These are phyloP conservation scores for Zizania latifolia DNA, from an alignment of 176 grass and related monocot genomes.

Conservation along the genomic window DNA sequence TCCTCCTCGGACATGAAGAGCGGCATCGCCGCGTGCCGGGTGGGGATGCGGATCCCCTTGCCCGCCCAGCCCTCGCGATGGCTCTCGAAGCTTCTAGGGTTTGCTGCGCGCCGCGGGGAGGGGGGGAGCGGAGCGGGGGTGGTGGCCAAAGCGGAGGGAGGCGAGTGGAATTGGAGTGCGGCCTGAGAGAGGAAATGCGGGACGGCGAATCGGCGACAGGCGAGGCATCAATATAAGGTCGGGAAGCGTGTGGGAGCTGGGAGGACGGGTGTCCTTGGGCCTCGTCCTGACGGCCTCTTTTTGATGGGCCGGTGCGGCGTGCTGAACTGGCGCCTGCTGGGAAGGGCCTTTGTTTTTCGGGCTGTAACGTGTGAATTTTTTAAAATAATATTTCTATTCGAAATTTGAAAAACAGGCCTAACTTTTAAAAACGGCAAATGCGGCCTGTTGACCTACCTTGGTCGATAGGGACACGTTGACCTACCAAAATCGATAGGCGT, in stretches of 20 bases:
- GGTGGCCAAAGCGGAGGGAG: slow-evolving; percentile 10
- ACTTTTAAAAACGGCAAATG: too few species aligned
- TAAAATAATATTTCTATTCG: too few species aligned
- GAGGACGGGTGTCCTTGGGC: not conserved
- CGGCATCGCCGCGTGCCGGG: slow-evolving; percentile 45
- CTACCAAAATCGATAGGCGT: too few species aligned
- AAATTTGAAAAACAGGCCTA: too few species aligned
- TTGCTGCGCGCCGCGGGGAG: slow-evolving; percentile 18
- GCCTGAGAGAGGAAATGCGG: slow-evolving; percentile 5
- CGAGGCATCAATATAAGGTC: slow-evolving; percentile 4
- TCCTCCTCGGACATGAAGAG: slow-evolving; percentile 95
- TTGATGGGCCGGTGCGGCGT: not conserved
- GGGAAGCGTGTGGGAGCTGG: not conserved
- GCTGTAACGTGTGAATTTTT: too few species aligned
- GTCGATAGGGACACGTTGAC: too few species aligned
- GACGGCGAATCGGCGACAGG: not conserved
- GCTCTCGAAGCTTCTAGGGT: slow-evolving; percentile 48
- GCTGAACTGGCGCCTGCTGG: not conserved
- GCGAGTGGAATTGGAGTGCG: slow-evolving; percentile 12
- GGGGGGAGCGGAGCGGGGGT: not conserved
- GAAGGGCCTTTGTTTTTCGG: not conserved
- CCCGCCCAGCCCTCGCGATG: not conserved
- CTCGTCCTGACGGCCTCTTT: not conserved
- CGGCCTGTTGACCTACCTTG: too few species aligned
- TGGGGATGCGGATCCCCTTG: not conserved